Percentiles rank a stretch among this genome's conserved stretches.
Conservation (phyloP, 75 land plant species). For the Gnetum montanum region DNA sequence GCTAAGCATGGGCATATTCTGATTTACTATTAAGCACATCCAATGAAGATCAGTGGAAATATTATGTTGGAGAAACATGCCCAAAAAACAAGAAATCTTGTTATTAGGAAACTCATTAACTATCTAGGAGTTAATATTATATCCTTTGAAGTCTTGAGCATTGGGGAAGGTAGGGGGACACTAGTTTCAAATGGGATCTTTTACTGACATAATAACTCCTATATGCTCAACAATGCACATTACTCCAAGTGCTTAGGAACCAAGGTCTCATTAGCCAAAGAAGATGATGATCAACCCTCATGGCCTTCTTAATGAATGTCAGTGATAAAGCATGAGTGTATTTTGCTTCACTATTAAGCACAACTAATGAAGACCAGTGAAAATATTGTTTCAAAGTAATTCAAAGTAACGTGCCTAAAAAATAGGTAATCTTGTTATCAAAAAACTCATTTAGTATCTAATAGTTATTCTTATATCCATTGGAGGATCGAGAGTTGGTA, state of each 20-base stretch:
- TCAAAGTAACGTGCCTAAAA: neutral
- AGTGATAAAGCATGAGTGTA: neutral
- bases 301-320: constrained; percentile 2
- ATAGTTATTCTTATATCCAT: neutral
- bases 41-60: neutral
- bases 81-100: neutral
- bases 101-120: neutral
- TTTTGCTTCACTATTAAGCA: neutral
- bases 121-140: neutral
- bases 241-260: neutral
- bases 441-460: neutral
- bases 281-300: neutral
- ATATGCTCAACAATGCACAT: too few relatives aligned
- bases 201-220: neutral
- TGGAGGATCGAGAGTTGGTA: neutral
- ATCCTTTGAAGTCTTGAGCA: neutral
- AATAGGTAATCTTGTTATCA: neutral
- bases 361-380: neutral
- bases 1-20: neutral
- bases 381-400: neutral
- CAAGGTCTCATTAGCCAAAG: neutral
- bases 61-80: neutral
- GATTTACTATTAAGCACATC: neutral
- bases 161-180: neutral
- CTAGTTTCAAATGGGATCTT: neutral